Evolutionary conservation across 352 stramenopile species (phyloP), one percentile per base, ranked within the genome.

Genomic region (Halophytophthora polymorphica): DNA sequence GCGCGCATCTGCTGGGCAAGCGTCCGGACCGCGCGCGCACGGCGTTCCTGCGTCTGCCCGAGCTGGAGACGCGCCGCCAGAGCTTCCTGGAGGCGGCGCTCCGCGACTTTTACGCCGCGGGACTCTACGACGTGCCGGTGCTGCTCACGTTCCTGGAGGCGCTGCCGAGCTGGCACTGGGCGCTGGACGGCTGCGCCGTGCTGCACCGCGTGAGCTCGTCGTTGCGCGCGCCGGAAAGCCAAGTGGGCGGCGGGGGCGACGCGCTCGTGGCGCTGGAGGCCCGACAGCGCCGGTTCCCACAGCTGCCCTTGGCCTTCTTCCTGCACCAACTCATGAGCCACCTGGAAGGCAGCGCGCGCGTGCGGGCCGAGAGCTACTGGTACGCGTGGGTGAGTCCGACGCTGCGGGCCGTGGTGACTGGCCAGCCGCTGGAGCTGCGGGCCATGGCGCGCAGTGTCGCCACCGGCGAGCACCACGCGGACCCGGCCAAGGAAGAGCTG

Each of bases 81-180:
- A 12, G 49, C 31, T 83, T 72, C 50, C 54, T 90, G 15, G 76
- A 88, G 28, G 63, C 65, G 18, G 66, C 69, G n/a, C 56, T 90
- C 6, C 65, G 76, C 22, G 76, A 88, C 53, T 81, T 77, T 22
- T 90, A 90, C 64, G 69, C 71, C 21, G 70, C 74, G 4, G 76
- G 79, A 3, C 36, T 85, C 15, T 80, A 83, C 49, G 76, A 90
- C 51, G 60, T 87, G 7, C 65, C 76, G 17, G 71, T 81, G 59
- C 45, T 90, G 43, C 54, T 90, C 18, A 84, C 70, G 58, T 90
- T 90, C 61, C 64, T 90, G 15, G 74, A 90, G 45, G 64, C 50
- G 12, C 64, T 90, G 29, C 76, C 76, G 3, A 83, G 71, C 55
- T 86, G 73, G 76, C 56, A 85, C 42, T 90, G 76, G 79, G 83